Evolutionary conservation across 108 stramenopile genomes (phyloP).

Genomic region (Halocafeteria seosinensis): DNA sequence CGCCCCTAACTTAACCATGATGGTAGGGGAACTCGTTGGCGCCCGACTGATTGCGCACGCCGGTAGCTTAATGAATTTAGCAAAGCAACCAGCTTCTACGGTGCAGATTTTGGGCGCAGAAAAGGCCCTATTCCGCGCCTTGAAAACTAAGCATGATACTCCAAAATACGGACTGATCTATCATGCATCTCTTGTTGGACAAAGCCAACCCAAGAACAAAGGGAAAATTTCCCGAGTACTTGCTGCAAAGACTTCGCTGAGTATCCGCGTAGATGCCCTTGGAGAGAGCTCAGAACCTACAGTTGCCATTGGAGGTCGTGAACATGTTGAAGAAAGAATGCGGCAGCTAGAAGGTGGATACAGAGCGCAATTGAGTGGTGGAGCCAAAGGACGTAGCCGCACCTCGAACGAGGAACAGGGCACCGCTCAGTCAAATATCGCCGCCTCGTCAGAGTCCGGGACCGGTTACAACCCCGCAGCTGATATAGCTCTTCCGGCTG

Average conservation of each 20-base stretch:
- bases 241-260: constrained; percentile 90
- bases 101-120: constrained; percentile 99
- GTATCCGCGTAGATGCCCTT: constrained; percentile 95
- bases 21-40: constrained; percentile 94
- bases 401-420: constrained; percentile 38
- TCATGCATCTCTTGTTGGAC: constrained; percentile 95
- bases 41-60: constrained; percentile 96
- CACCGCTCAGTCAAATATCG: constrained; percentile 48
- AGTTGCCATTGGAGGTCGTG: constrained; percentile 78
- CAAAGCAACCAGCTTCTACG: constrained; percentile 97
- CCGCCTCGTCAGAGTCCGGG: constrained; percentile 49
- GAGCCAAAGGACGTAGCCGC: constrained; percentile 41
- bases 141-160: constrained; percentile 99
- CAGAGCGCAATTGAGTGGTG: constrained; percentile 22
- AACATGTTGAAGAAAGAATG: constrained; percentile 89
- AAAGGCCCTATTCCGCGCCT: constrained; percentile 99
- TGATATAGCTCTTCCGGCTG: constrained; percentile 64
- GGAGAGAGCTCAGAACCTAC: constrained; percentile 73
- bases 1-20: constrained; percentile 96
- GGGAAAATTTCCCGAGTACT: constrained; percentile 95
- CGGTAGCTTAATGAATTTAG: constrained; percentile 90
- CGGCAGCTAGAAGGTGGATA: constrained; percentile 81
- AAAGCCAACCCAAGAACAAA: constrained; percentile 94
- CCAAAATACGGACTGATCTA: constrained; percentile 99
- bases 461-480: constrained; percentile 61